Conservation (phyloP, 2,329 filamentous ascomycete genomes). For the Geosmithia putterillii region DNA sequence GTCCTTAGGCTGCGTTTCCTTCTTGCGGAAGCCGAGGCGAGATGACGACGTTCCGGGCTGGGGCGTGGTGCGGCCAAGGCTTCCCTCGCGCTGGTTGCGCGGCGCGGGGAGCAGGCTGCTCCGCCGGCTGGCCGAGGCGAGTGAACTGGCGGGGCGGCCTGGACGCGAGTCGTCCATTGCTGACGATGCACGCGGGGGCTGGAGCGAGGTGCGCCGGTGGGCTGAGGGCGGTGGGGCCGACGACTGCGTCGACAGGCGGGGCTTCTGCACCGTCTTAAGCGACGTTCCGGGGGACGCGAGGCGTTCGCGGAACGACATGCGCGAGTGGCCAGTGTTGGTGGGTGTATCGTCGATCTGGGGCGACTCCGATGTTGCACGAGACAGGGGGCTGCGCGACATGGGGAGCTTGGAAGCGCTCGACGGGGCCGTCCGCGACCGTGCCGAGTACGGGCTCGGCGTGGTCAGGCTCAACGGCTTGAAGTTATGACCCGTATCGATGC, state of each 20-base stretch:
- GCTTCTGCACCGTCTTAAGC: constrained; percentile 28
- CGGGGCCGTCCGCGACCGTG: constrained; percentile 20
- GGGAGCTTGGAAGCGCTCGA: constrained; percentile 35
- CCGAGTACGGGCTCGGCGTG: constrained; percentile 45
- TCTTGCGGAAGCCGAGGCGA: constrained; percentile 28
- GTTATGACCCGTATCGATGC: constrained; percentile 55
- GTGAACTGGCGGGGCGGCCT: constrained; percentile 42
- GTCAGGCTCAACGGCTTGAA: constrained; percentile 51
- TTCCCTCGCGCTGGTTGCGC: constrained; percentile 16
- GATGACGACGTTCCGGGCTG: constrained; percentile 29
- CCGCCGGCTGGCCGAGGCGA: constrained; percentile 35
- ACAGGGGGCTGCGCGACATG: constrained; percentile 32
- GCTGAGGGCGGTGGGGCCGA: constrained; percentile 28
- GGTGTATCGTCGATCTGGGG: constrained; percentile 33
- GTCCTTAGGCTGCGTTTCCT: constrained; percentile 23
- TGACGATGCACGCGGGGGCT: constrained; percentile 27
- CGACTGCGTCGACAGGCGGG: constrained; percentile 27
- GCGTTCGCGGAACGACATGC: constrained; percentile 42
- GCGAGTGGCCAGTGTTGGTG: constrained; percentile 26
- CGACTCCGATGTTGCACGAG: constrained; percentile 33
- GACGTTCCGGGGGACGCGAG: constrained; percentile 36
- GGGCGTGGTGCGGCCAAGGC: constrained; percentile 34
- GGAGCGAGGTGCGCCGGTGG: constrained; percentile 40
- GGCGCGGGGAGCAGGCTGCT: constrained; percentile 42
- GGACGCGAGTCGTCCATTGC: constrained; percentile 14